Evolutionary conservation across 768 basidiomycete species (phyloP), one percentile per base, ranked within the genome.

Genomic region (Tylopilus felleus): DNA sequence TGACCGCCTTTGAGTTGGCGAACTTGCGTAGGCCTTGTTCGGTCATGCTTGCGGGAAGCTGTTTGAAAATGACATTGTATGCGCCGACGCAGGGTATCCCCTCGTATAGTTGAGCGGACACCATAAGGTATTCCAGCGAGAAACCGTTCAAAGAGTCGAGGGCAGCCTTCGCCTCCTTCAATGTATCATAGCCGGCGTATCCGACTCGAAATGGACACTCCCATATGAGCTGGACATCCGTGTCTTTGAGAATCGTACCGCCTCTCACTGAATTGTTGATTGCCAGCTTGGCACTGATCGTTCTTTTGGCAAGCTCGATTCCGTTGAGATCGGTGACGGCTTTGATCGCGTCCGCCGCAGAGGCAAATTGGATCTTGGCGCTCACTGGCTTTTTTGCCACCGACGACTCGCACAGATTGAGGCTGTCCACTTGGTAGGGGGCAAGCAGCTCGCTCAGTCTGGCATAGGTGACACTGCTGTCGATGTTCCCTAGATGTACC

Each of bases 111-210:
- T 57, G 63, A 0, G 82, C 87, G 8, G 71, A 69, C 2, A 88
- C 61, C 49, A 72, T 66, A 39, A 69, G 71, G 21, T 75, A 77
- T 0, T 73, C 66, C 25, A 79, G 65, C 1, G 72, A 70, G 1
- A 59, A 63, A 0, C 66, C 69, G 16, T 74, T 70, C 0, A 81
- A 72, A 1, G 70, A 66, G 9, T 71, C 67, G 7, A 89, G 76
- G 2, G 80, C 87, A 21, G 67, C 62, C 22, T 77, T 67, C 0
- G 90, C 88, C 9, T 74, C 71, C 40, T 72, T 69, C 48, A 72
- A 58, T 1, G 74, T 77, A 0, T 71, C 63, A 59, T 86, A 92
- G 1, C 90, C 89, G 14, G 79, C 81, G 55, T 81, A 92, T 0
- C 79, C 86, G 1, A 73, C 72, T 39, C 75, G 76, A 19, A 70